A percentile compares a stretch with the other conserved stretches of the same genome.
phyloP scores from a whole-genome alignment of 352 stramenopile genomes.

The Phytopythium mirpurense region DNA sequence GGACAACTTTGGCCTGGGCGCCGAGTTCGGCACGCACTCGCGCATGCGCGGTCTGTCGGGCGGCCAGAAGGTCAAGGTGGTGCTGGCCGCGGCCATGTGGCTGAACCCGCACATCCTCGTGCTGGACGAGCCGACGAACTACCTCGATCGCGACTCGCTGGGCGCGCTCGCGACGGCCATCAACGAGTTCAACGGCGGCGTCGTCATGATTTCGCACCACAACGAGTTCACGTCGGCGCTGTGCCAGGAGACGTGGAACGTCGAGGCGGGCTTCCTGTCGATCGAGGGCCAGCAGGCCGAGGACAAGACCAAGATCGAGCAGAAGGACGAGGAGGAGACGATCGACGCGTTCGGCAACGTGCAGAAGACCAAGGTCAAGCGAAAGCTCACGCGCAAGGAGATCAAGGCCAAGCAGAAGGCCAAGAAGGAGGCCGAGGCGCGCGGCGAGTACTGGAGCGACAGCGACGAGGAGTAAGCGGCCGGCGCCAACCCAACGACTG shows the following conservation, averaged over 20 bases:
- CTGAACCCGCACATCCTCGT: constrained; percentile 95
- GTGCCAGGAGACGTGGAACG: constrained; percentile 94
- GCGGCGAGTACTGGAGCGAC: constrained; percentile 83
- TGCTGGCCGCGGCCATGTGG: constrained; percentile 95
- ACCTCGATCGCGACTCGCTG: constrained; percentile 95
- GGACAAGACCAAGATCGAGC: constrained; percentile 90
- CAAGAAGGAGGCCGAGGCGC: constrained; percentile 83
- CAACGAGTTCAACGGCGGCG: constrained; percentile 95
- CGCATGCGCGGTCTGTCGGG: constrained; percentile 97
- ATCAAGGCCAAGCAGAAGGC: constrained; percentile 86
- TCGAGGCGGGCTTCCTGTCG: constrained; percentile 80
- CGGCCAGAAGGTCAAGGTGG: constrained; percentile 99
- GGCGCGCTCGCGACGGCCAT: constrained; percentile 95
- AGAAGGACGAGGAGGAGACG: constrained; percentile 83
- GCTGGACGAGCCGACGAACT: constrained; percentile 95
- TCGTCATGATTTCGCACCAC: constrained; percentile 98
- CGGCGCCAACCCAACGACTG: background rate
- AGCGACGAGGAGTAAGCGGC: constrained; percentile 57
- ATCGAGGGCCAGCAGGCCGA: constrained; percentile 83
- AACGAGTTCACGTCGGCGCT: constrained; percentile 95
- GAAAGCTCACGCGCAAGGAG: constrained; percentile 89
- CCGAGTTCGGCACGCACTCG: constrained; percentile 97
- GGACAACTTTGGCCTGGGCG: constrained; percentile 94
- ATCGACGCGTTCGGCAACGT: constrained; percentile 85
- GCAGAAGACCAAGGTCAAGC: constrained; percentile 85